Evolutionary conservation across 2,329 filamentous ascomycete species (phyloP).

Genomic region (Venturia asperata): DNA sequence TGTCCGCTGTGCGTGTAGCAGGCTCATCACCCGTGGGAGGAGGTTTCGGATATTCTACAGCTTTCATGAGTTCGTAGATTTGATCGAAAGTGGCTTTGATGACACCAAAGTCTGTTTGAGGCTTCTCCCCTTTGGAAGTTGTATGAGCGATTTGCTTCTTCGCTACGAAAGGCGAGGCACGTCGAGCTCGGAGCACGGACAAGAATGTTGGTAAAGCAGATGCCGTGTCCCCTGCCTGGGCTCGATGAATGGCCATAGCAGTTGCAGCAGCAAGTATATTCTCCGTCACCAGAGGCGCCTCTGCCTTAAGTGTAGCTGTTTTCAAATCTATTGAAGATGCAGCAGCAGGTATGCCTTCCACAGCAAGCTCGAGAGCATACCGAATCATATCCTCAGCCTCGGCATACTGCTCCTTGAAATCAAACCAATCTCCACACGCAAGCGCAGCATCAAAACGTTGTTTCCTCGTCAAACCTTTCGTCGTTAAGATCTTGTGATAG

Average conservation of each 20-base stretch:
- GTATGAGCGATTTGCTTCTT: constrained; percentile 26
- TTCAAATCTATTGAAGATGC: constrained; percentile 48
- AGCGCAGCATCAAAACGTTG: constrained; percentile 77
- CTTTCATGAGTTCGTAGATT: constrained; percentile 7
- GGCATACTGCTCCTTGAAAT: constrained; percentile 61
- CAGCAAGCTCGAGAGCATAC: constrained; percentile 69
- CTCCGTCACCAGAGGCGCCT: constrained; percentile 52
- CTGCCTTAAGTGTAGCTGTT: constrained; percentile 55
- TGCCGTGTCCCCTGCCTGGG: constrained; percentile 58
- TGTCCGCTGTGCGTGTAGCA: constrained; percentile 55
- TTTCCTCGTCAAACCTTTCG: constrained; percentile 66
- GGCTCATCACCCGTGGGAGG: constrained; percentile 63
- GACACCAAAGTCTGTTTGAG: constrained; percentile 7
- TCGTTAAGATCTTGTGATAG: constrained; percentile 77
- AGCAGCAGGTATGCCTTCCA: constrained; percentile 24
- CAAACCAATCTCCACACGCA: constrained; percentile 77
- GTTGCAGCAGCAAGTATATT: constrained; percentile 74
- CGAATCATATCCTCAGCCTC: constrained; percentile 65
- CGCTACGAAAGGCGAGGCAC: constrained; percentile 44
- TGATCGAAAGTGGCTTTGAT: background rate
- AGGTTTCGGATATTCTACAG: constrained; percentile 56
- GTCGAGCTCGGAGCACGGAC: constrained; percentile 72
- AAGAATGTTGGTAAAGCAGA: constrained; percentile 76
- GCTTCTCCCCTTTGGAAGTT: constrained; percentile 23
- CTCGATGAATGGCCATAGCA: constrained; percentile 70